Base-by-base conservation (phyloP, 1,284 basidiomycete genomes). In the Xerocomus nothofagi region DNA sequence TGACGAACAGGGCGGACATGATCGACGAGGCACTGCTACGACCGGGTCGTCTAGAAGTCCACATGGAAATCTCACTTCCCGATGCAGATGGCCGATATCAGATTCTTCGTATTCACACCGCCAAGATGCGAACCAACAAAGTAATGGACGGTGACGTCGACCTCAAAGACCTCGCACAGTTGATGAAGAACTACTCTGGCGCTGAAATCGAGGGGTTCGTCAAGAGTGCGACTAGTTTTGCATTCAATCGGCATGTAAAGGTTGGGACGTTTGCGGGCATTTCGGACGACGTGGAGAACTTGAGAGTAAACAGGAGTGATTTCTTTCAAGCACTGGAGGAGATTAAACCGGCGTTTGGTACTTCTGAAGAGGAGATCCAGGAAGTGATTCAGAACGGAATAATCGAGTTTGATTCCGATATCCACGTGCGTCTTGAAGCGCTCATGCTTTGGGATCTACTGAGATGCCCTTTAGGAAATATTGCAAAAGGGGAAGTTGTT, bases 1-100 rank as follows among this genome's bases (percentile, higher is more conserved):
- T 99, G 97, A 99, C 97, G 45, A 99, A 99, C 71, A 88, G 97
- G 55, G 75, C 88, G 46, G 97, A 99, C 77, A 96, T 99, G 95
- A 98, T 99, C 62, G 97, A 99, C 65, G 97, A 99, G 67, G 97
- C 96, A 6, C 80, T 99, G 1, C 80, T 98, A 12, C 94, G 97
- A 63, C 96, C 97, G 1, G 97, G 97, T 50, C 94, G 97, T 77
- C 86, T 99, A 41, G 97, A 99, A 69, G 96, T 99, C n/a, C 97
- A 99, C 71, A 98, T 99, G 86, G 97, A 99, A 71, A 98, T 99
- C 56, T 97, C 93, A 5, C 77, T 99, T 2, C 97, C 97, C 0
- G 96, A 99, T 65, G 95, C 96, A 67, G 75, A 87, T 4, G 97
- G 97, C 44, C 91, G 97, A 21, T 75, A 82, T 44, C 97, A 99